Conservation (phyloP, 2,329 filamentous ascomycete species). For the Cladophialophora immunda region DNA sequence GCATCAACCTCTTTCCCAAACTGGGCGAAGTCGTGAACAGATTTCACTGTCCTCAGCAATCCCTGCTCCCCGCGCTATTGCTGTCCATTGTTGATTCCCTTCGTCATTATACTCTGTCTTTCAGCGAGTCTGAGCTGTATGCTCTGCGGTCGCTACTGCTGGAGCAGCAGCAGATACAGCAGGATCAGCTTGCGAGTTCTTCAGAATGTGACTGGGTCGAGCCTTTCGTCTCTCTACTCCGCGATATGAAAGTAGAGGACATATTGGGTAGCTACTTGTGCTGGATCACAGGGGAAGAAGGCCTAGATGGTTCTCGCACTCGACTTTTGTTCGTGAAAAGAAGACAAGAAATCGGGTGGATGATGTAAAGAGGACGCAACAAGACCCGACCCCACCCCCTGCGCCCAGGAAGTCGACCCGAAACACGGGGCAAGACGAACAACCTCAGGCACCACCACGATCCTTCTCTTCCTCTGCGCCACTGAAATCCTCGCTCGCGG, state of each 20-base stretch:
- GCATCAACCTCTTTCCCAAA: too few relatives aligned
- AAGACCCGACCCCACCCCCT: too few relatives aligned
- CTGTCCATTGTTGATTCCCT: neutral
- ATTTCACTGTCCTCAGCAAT: too few relatives aligned
- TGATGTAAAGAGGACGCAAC: too few relatives aligned
- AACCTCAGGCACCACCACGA: too few relatives aligned
- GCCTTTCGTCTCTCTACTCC: neutral
- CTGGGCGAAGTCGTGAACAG: too few relatives aligned
- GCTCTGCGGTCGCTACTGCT: neutral
- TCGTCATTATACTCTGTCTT: too few relatives aligned
- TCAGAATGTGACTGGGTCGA: neutral
- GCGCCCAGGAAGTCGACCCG: too few relatives aligned
- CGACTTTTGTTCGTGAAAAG: neutral
- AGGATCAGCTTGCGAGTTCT: neutral
- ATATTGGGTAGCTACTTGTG: neutral
- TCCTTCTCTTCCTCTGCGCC: neutral
- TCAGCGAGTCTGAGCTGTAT: constrained; percentile 1
- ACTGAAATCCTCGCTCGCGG: constrained; percentile 2
- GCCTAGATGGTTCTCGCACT: neutral
- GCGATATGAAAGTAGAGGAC: neutral
- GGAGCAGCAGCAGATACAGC: constrained; percentile 10
- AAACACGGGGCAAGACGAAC: too few relatives aligned
- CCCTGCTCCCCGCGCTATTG: too few relatives aligned
- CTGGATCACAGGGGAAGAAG: neutral
- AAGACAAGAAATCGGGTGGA: too few relatives aligned